phyloP scores from a whole-genome alignment of 306 rosid species.

The Pterocarpus santalinus region DNA sequence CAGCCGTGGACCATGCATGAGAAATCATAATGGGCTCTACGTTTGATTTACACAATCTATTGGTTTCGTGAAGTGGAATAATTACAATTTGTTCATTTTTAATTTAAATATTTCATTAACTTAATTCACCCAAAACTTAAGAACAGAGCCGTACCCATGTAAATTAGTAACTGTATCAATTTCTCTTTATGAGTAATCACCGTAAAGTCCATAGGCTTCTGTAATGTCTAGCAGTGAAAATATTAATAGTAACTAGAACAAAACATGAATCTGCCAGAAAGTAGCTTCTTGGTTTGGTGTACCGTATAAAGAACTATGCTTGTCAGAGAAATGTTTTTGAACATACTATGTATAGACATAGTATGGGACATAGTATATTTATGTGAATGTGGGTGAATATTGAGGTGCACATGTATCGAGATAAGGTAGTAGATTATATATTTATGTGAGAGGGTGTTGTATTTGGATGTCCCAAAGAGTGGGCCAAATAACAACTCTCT shows the following conservation, averaged over 20 bases:
- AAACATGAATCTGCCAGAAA: constrained; percentile 17
- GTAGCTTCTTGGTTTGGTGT: constrained; percentile 3
- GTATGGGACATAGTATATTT: no score
- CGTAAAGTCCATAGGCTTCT: neutral
- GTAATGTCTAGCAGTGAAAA: neutral
- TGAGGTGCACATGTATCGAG: no score
- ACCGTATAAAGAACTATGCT: constrained; percentile 3
- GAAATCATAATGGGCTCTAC: neutral
- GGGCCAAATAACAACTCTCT: no score
- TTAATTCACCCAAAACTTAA: neutral
- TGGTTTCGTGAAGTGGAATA: no score
- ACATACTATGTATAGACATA: no score
- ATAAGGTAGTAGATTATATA: no score
- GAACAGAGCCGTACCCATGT: neutral
- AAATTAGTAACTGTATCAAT: neutral
- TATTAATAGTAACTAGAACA: neutral
- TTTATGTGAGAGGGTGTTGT: no score
- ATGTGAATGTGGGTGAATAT: no score
- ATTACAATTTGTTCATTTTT: neutral
- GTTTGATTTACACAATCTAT: neutral
- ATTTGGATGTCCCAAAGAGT: no score
- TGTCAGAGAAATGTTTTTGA: neutral
- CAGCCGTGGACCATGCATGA: neutral
- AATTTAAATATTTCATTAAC: neutral
- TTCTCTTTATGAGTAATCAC: neutral